Percentiles rank a stretch among this genome's conserved stretches.
Conservation (phyloP, 2,329 filamentous ascomycete genomes). For the Xylariaceae sp. region DNA sequence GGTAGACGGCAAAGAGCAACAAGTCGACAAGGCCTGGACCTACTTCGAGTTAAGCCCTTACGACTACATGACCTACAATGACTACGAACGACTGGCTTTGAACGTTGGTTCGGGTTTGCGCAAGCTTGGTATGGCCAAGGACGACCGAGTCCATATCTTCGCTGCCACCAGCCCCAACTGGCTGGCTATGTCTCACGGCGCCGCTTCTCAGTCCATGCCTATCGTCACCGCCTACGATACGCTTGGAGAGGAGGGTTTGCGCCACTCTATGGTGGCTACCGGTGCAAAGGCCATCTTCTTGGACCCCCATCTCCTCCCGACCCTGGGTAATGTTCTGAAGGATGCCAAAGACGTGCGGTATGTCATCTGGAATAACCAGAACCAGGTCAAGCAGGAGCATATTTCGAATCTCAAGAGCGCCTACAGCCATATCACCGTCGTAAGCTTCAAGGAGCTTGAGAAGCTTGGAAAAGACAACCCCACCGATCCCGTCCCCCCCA, state of each 20-base stretch:
- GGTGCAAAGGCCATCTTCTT: constrained; percentile 68
- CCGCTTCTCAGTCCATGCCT: constrained; percentile 70
- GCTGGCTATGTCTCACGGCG: constrained; percentile 47
- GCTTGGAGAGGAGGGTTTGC: constrained; percentile 66
- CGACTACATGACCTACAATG: constrained; percentile 70
- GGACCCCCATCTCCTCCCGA: constrained; percentile 65
- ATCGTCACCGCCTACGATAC: constrained; percentile 78
- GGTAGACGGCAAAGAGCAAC: constrained; percentile 71
- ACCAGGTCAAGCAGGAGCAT: constrained; percentile 46
- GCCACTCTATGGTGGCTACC: constrained; percentile 68
- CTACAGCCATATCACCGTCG: constrained; percentile 41
- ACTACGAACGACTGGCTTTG: constrained; percentile 68
- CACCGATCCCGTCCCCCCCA: constrained; percentile 64
- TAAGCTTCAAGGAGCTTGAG: constrained; percentile 48
- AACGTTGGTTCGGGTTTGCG: constrained; percentile 67
- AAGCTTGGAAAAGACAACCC: constrained; percentile 58
- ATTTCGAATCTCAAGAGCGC: constrained; percentile 46
- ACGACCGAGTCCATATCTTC: constrained; percentile 74
- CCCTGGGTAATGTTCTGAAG: constrained; percentile 48
- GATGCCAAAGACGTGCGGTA: constrained; percentile 45
- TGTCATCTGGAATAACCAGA: constrained; percentile 53
- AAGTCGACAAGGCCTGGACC: constrained; percentile 84
- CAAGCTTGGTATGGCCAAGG: constrained; percentile 65
- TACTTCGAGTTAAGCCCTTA: constrained; percentile 82
- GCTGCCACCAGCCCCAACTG: constrained; percentile 64